Conservation (phyloP, 371 early-diverging fungal genomes). For the Mortierella sp. region DNA sequence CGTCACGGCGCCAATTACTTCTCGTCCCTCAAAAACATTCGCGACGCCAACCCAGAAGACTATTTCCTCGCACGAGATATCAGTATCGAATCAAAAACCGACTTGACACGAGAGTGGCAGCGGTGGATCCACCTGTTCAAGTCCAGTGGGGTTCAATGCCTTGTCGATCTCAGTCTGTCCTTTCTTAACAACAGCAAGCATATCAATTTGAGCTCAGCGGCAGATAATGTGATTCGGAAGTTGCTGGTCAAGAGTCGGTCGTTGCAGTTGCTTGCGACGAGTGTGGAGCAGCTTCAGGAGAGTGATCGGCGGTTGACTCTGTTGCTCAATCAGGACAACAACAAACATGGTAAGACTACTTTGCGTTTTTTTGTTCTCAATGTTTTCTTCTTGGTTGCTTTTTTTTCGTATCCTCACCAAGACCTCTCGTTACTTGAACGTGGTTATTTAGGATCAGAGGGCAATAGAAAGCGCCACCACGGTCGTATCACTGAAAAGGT, state of each 20-base stretch:
- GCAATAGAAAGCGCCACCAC: background rate
- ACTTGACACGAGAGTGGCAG: slow-evolving; percentile 1
- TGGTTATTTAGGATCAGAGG: background rate
- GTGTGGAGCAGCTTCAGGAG: slow-evolving; percentile 2
- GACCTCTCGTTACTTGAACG: too few relatives aligned
- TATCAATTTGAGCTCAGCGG: background rate
- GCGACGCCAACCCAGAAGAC: background rate
- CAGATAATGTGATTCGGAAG: background rate
- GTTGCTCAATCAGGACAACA: background rate
- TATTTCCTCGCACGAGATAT: background rate
- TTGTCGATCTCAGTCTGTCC: background rate
- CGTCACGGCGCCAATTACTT: background rate
- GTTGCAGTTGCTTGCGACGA: background rate
- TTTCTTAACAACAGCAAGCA: background rate
- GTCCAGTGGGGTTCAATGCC: background rate
- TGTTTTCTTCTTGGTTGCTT: background rate
- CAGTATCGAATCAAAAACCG: background rate
- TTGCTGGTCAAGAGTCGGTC: background rate
- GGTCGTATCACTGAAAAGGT: background rate
- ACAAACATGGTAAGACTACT: background rate
- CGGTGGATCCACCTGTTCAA: slow-evolving; percentile 7
- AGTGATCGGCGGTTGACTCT: background rate
- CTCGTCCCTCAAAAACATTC: background rate
- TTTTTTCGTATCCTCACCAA: background rate
- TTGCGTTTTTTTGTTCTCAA: background rate